These are phyloP conservation scores for Vitis rupestris DNA, from an alignment of 164 flowering plant genomes.

Conservation along the genomic window DNA sequence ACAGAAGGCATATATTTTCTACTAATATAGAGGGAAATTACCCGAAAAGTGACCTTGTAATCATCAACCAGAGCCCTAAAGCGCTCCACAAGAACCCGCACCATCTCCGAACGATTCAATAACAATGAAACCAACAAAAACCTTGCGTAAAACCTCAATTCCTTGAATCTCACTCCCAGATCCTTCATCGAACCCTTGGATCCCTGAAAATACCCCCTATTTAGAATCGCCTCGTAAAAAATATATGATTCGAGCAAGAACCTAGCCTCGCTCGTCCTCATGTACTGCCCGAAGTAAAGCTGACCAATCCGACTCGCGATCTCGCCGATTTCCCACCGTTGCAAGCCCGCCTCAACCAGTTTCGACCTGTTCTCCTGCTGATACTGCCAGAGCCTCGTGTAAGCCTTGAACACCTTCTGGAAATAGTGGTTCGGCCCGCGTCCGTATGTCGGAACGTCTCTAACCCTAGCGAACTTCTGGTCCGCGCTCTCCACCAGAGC, in stretches of 20 bases:
- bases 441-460: slow-evolving; percentile 67
- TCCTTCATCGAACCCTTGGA: slow-evolving; percentile 39
- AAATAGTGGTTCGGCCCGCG: slow-evolving; percentile 38
- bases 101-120: slow-evolving; percentile 65
- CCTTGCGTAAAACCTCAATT: slow-evolving; percentile 87
- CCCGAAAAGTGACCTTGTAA: slow-evolving; percentile 59
- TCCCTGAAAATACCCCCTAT: slow-evolving; percentile 68
- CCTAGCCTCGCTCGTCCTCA: slow-evolving; percentile 80
- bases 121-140: slow-evolving; percentile 79
- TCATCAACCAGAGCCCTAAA: slow-evolving; percentile 69
- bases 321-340: slow-evolving; percentile 97
- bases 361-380: slow-evolving; percentile 76
- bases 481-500: slow-evolving; percentile 73
- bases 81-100: slow-evolving; percentile 49
- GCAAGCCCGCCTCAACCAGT: slow-evolving; percentile 72
- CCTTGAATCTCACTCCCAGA: slow-evolving; percentile 72
- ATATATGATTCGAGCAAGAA: slow-evolving; percentile 77
- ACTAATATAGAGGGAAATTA: slow-evolving; percentile 19
- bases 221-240: slow-evolving; percentile 87
- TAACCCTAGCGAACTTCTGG: slow-evolving; percentile 77
- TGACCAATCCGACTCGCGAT: slow-evolving; percentile 98
- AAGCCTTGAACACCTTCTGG: slow-evolving; percentile 86
- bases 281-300: slow-evolving; percentile 86
- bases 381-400: slow-evolving; percentile 83
- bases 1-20: no score